Base-by-base conservation (phyloP, 2,329 filamentous ascomycete species). In the Colletotrichum sp. region DNA sequence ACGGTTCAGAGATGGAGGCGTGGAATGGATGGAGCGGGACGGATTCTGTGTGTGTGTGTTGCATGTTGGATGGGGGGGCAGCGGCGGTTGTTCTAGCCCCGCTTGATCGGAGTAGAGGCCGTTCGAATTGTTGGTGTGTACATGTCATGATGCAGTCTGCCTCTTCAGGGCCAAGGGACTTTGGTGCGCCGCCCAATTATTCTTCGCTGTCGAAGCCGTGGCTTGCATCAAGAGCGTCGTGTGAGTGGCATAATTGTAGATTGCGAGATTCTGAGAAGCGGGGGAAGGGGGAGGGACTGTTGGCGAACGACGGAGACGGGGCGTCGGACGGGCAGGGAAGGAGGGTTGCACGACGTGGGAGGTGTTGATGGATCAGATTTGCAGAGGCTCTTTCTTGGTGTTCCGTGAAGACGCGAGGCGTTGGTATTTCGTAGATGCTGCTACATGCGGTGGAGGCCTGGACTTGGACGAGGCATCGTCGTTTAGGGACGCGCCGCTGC, bases 121-220 rank as follows among this genome's bases (percentile, higher is more conserved):
- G 57, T 6, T 21, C 59, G 30, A 21, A 49, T 68, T 64, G 72
- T 64, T 57, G 68, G 68, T 64, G 68, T 72, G 55, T 64, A 64
- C 69, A 65, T 72, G 73, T 76, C 69, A 72, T 75, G 62, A 39
- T 68, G 73, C 57, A 64, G 69, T n/a, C 57, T 21, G 44, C 44
- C 44, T n/a, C 1, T 49, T 6, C 44, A 13, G 44, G 44, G 57
- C 55, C 24, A 62, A 12, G 32, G 30, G 26, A 52, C 44, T 52
- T 52, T 52, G 21, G 28, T 28, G 44, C 24, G 18, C 24, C 16
- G 28, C 32, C 30, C 32, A 6, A 12, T 59, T 28, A 26, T 26
- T 57, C 6, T 57, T 16, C 16, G 28, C 28, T 16, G 28, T 16
- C 59, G 63, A 66, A 28, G 44, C n/a, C n/a, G 10, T 52, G 44